Evolutionary conservation across 1,284 basidiomycete genomes (phyloP).

Genomic region (Earliella scabrosa): DNA sequence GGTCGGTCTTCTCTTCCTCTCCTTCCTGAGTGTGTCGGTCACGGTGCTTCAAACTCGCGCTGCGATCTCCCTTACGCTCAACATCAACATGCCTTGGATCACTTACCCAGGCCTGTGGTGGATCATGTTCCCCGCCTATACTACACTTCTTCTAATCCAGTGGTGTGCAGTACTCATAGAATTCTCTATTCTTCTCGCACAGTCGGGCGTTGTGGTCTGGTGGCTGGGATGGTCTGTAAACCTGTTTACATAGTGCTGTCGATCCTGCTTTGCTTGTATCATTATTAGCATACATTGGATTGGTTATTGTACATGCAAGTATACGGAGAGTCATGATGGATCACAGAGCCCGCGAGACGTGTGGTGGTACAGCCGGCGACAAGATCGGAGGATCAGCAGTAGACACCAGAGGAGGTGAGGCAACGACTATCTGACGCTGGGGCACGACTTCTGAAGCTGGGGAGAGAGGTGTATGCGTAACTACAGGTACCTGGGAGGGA

Average conservation of each 20-base stretch:
- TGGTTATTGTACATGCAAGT: constrained; percentile 23
- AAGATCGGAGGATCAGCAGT: no score
- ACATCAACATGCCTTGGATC: constrained; percentile 57
- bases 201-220: constrained; percentile 63
- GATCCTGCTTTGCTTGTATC: constrained; percentile 25
- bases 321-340: no score
- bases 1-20: constrained; percentile 60
- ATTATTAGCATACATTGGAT: constrained; percentile 17
- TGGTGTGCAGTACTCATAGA: constrained; percentile 66
- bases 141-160: constrained; percentile 59
- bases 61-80: constrained; percentile 52
- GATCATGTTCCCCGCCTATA: constrained; percentile 62
- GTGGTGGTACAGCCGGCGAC: no score
- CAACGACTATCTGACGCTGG: not conserved
- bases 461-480: no score
- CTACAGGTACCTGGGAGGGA: not conserved
- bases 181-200: constrained; percentile 53
- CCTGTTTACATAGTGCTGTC: constrained; percentile 43
- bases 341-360: no score
- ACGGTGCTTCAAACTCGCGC: constrained; percentile 57
- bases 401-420: no score
- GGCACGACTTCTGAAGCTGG: no score
- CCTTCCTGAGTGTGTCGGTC: constrained; percentile 46
- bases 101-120: constrained; percentile 61
- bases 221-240: constrained; percentile 72